Percentiles rank a stretch among this genome's conserved stretches.
Evolutionary conservation across 208 protist genomes (phyloP).

Genomic region (Entamoeba invadens): DNA sequence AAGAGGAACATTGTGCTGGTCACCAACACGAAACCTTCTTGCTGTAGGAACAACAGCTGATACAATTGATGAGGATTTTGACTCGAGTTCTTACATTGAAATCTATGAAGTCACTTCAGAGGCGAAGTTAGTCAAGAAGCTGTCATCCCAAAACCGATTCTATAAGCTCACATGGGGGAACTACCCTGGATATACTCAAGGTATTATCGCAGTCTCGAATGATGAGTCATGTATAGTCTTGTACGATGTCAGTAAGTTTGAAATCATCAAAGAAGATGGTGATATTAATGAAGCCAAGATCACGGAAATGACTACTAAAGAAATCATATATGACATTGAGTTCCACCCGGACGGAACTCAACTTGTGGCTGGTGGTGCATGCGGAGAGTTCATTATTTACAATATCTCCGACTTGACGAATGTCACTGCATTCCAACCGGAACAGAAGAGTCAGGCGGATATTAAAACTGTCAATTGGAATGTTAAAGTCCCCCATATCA

Average conservation of each 20-base stretch:
- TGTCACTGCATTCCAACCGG: background rate
- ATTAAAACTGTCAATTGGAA: slow-evolving; percentile 1
- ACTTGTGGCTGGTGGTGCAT: background rate
- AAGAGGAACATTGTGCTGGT: background rate
- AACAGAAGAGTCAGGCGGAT: background rate
- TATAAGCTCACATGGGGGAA: background rate
- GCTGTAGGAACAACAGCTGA: background rate
- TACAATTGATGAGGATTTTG: background rate
- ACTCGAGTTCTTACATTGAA: background rate
- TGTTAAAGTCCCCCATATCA: background rate
- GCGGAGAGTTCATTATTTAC: background rate
- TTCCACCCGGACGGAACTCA: background rate
- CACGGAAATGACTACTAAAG: background rate
- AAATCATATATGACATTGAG: background rate
- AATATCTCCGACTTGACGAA: background rate
- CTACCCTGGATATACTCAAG: background rate
- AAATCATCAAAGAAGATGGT: background rate
- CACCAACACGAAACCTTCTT: background rate
- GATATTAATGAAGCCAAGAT: background rate
- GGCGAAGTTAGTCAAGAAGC: background rate
- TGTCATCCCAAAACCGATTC: background rate
- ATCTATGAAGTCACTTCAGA: background rate
- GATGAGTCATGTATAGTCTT: background rate
- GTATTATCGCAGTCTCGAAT: background rate
- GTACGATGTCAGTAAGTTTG: background rate